Evolutionary conservation across 306 rosid species (phyloP), one percentile per base, ranked within the genome.

Genomic region (Coriaria nepalensis): DNA sequence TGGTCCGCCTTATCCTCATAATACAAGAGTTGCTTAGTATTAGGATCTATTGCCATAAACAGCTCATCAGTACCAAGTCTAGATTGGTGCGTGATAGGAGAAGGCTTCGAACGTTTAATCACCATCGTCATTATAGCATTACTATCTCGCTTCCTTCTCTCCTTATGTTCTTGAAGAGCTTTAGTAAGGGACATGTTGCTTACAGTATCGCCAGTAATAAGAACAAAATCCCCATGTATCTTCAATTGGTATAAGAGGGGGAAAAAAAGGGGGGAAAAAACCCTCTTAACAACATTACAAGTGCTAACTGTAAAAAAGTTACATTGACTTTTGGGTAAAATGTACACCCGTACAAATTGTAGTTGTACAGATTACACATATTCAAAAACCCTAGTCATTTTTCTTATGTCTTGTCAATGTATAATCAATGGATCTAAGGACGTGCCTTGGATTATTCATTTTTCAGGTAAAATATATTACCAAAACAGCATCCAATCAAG

Each of bases 81-180:
- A 75, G 98, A 82, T 72, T 92, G 98, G 34, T 50, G 83, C 53
- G 75, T 75, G 61, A 69, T 73, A 47, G 72, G 83, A 61, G 86
- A 70, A 70, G 93, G 71, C 79, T 92, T 92, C 12, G 98, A 92
- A 45, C 84, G 76, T 62, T 82, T 82, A 44, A 82, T 75, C 69
- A 92, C 87, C 86, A 92, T 76, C 37, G 98, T 92, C 96, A 92
- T 92, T 45, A 92, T 84, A 34, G 98, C 96, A 38, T 92, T 86
- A 61, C 69, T 75, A 73, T 92, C 94, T 57, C 70, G 85, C 81
- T 92, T 85, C 78, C 50, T 79, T 70, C 98, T 79, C 46, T 92
- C 96, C 60, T 79, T 92, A 45, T 92, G 98, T 50, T 92, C 94
- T 64, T 62, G 68, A 64, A 92, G 93, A 39, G 81, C 98, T 76